Evolutionary conservation across 1,284 basidiomycete genomes (phyloP), one percentile per base, ranked within the genome.

Genomic region (Leccinum pallidistipes): DNA sequence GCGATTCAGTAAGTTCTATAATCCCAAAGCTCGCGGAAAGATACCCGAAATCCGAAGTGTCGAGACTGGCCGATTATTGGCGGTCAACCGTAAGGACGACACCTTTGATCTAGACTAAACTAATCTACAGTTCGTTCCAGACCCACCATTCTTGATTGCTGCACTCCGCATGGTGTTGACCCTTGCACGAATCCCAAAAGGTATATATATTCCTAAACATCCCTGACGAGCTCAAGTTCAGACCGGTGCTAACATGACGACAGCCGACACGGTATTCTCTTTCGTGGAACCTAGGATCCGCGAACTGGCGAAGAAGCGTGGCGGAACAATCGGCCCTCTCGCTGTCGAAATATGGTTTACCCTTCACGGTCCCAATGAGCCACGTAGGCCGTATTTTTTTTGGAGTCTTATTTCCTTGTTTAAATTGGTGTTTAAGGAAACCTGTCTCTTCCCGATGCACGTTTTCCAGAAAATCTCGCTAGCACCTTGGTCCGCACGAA

Each of bases 31-130:
- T 71, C 3, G 59, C 24, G 2, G 47, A 55, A 3, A 52, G 10
- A 1, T 38, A 56, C 10, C 34, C 49, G 1, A 4, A 16, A 21
- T 60, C 36, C 1, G 40, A 56, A 3, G 16, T 1, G 54, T 61
- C 47, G 10, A 69, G 69, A 53, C 62, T 74, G 60, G 60, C 12
- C 55, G 8, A n/a, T 64, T 70, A 43, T 56, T 72, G 43, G 10
- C 55, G 32, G 52, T 53, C n/a, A 21, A 52, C 10, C 27, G 50
- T 52, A 21, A 51, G 50, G 27, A 18, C 11, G 16, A 18, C n/a
- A 12, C 29, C 16, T 27, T 31, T 18, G n/a, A 31, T 54, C 29
- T 8, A 31, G 24, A 24, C 12, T 12, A 52, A n/a, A 52, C 7
- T 32, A 18, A 8, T 31, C 4, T 34, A 29, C 18, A 9, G n/a